phyloP scores from a whole-genome alignment of 805 yeast species.

The Nadsonia fulvescens region DNA sequence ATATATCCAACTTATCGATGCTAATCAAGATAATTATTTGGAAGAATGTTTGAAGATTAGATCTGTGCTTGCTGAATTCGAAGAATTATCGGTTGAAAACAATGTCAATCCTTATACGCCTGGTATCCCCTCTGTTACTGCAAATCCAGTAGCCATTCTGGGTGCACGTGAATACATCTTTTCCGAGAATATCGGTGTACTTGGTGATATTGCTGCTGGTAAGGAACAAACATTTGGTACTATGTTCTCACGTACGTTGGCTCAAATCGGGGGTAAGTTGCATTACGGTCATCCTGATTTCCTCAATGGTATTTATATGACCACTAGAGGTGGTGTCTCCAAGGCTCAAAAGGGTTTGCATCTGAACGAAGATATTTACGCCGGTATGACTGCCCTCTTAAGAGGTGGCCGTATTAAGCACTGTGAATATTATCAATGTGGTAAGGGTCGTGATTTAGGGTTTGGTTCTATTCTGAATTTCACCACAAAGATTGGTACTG shows the following conservation, averaged over 20 bases:
- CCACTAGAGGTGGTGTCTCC: constrained; percentile 88
- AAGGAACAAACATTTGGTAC: constrained; percentile 97
- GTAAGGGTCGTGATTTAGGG: constrained; percentile 91
- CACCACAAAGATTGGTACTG: constrained; percentile 92
- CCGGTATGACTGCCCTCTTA: constrained; percentile 78
- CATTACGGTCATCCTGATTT: constrained; percentile 97
- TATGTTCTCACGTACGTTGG: constrained; percentile 77
- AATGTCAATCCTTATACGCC: constrained; percentile 37
- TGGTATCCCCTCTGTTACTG: constrained; percentile 25
- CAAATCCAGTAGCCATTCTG: constrained; percentile 66
- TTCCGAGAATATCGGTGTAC: constrained; percentile 78
- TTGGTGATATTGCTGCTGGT: constrained; percentile 95
- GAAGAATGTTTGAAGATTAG: constrained; percentile 89
- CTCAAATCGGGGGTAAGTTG: constrained; percentile 84
- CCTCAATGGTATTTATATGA: constrained; percentile 77
- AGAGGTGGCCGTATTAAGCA: constrained; percentile 92
- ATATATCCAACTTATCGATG: constrained; percentile 86
- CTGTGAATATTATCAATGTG: constrained; percentile 91
- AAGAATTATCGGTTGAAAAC: constrained; percentile 43
- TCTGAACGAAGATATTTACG: constrained; percentile 86
- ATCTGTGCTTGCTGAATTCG: constrained; percentile 78
- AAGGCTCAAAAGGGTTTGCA: constrained; percentile 90
- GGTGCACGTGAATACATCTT: constrained; percentile 94
- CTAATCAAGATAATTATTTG: constrained; percentile 87
- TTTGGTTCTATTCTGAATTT: constrained; percentile 83